These are phyloP conservation scores for Hymenoscyphus scutula DNA, from an alignment of 2,329 filamentous ascomycete genomes.

Conservation along the genomic window DNA sequence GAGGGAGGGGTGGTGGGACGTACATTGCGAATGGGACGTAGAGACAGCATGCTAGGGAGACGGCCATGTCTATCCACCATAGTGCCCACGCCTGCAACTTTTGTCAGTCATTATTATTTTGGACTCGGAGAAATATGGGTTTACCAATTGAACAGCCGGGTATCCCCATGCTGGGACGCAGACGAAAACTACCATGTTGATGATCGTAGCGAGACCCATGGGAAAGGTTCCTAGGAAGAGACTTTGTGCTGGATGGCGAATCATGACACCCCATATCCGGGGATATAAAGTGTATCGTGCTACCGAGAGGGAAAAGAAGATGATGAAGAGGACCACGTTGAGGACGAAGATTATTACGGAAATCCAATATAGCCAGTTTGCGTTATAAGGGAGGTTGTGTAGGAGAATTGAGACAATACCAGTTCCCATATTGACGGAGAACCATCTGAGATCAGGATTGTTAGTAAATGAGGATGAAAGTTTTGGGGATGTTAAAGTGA, in stretches of 20 bases:
- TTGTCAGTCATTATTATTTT: background rate
- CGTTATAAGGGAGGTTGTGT: constrained; percentile 59
- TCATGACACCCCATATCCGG: constrained; percentile 63
- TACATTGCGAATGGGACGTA: constrained; percentile 57
- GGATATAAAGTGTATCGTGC: constrained; percentile 65
- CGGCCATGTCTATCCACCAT: constrained; percentile 56
- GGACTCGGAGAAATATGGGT: constrained; percentile 8
- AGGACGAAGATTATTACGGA: constrained; percentile 59
- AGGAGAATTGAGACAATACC: constrained; percentile 65
- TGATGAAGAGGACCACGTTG: constrained; percentile 56
- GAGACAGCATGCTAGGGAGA: constrained; percentile 54
- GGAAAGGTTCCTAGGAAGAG: constrained; percentile 68
- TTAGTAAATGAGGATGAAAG: background rate
- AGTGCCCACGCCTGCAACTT: constrained; percentile 48
- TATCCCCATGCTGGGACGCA: constrained; percentile 60
- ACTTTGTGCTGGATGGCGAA: constrained; percentile 63
- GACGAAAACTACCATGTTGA: constrained; percentile 61
- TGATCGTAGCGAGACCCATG: constrained; percentile 67
- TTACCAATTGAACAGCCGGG: constrained; percentile 49
- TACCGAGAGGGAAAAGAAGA: constrained; percentile 53
- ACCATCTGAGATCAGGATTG: constrained; percentile 46
- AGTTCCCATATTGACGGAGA: constrained; percentile 63
- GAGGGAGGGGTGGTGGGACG: constrained; percentile 2
- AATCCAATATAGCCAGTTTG: constrained; percentile 55
- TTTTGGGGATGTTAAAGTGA: background rate